These are phyloP conservation scores for Cercospora sp. DNA, from an alignment of 2,329 filamentous ascomycete genomes.

Conservation along the genomic window DNA sequence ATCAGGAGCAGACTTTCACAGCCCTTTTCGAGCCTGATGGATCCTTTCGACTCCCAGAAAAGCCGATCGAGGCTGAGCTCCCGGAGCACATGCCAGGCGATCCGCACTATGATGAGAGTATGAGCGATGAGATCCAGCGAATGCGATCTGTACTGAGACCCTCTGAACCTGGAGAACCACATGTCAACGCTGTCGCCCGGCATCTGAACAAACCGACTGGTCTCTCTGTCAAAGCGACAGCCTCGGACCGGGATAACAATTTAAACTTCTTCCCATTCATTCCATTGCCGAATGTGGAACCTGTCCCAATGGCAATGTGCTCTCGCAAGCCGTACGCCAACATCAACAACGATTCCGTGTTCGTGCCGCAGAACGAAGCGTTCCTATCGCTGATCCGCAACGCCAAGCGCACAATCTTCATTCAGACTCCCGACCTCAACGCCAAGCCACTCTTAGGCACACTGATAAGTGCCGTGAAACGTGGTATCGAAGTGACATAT, in stretches of 20 bases:
- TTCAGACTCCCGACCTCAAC: constrained; percentile 76
- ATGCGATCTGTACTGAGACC: constrained; percentile 60
- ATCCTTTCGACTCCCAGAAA: constrained; percentile 30
- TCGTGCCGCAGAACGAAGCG: constrained; percentile 72
- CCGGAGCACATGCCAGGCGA: constrained; percentile 59
- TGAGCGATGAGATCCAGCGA: constrained; percentile 62
- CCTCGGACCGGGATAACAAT: constrained; percentile 44
- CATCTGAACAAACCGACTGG: constrained; percentile 55
- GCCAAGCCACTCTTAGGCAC: constrained; percentile 66
- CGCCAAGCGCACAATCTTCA: constrained; percentile 66
- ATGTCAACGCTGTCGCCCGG: constrained; percentile 60
- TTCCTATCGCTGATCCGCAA: constrained; percentile 70
- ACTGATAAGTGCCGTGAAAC: constrained; percentile 63
- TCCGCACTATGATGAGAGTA: constrained; percentile 64
- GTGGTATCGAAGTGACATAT: constrained; percentile 67
- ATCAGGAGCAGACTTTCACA: constrained; percentile 37
- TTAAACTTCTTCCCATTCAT: constrained; percentile 57
- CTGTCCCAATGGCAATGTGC: constrained; percentile 39
- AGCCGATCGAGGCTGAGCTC: constrained; percentile 37
- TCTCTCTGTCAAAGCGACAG: constrained; percentile 41
- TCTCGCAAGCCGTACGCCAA: constrained; percentile 68
- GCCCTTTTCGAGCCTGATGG: constrained; percentile 37
- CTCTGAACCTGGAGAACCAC: constrained; percentile 50
- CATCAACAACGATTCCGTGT: constrained; percentile 60
- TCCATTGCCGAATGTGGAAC: constrained; percentile 42